Base-by-base conservation (phyloP, 305 asterid species). In the Fraxinus greggii region DNA sequence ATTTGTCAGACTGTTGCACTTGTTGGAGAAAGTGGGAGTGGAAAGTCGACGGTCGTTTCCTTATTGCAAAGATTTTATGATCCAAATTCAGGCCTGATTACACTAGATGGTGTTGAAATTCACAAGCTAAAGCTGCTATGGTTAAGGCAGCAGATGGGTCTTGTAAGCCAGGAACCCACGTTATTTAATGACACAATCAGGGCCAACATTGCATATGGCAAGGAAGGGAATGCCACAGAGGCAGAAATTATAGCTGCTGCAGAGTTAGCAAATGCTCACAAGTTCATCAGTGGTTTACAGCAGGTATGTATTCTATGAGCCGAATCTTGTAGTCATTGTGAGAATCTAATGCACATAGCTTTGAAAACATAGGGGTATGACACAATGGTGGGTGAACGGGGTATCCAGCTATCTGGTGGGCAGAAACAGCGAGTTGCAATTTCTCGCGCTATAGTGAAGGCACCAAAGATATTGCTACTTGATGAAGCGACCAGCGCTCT, bases 401-500 rank as follows among this genome's bases (percentile, higher is more conserved):
- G 95, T 5, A 85, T 88, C 56, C 95, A 88, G 19, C 73, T 93
- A 77, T 93, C 97, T 0, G 97, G 95, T 7, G 97, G 97, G 40
- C 97, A 93, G 10, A 93, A 93, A 72, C 97, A 93, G 23, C 85
- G 97, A 26, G 92, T 93, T 3, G 97, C 97, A 1, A 89, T 93
- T 78, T 94, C 95, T 17, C 88, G 97, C 24, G 95, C 97, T 0
- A 79, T 90, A 24, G 81, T 90, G 42, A 93, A 89, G 82, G 82
- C 78, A 51, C 97, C 97, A 3, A 89, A 85, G 83, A 89, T 91
- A 19, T 29, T 93, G 77, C 82, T 93, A 23, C 85, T 91, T 0
- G 95, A 93, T 31, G 97, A 93, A 78, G 95, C 95, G 5, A 93
- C 95, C 0, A 93, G 95, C 75, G 96, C 97, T 17, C 89, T 93